A percentile compares a stretch with the other conserved stretches of the same genome.
These are phyloP conservation scores for Phytopythium ostracodes DNA, from an alignment of 352 stramenopile species.

Conservation along the genomic window DNA sequence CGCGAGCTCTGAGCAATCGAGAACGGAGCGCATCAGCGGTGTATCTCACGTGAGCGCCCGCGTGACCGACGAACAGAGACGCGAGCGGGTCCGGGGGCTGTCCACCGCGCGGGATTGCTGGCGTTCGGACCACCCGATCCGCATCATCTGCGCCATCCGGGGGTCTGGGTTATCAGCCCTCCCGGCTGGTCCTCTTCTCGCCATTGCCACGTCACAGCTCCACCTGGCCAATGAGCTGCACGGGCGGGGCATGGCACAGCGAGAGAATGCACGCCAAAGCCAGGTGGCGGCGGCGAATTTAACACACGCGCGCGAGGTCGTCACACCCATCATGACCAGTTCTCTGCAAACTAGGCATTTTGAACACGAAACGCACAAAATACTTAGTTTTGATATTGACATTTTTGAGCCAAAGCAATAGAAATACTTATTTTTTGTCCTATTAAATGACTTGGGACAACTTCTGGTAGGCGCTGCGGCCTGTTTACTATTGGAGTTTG, in stretches of 20 bases:
- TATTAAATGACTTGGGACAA: too few relatives aligned
- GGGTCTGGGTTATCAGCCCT: background rate
- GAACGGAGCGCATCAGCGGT: background rate
- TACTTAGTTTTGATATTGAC: too few relatives aligned
- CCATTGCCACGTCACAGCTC: conserved; percentile 7
- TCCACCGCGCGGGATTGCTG: background rate
- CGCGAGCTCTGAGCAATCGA: conserved; percentile 7
- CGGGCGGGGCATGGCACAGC: background rate
- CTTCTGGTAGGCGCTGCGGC: too few relatives aligned
- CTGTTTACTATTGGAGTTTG: too few relatives aligned
- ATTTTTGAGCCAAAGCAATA: too few relatives aligned
- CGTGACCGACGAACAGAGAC: background rate
- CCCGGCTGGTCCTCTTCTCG: background rate
- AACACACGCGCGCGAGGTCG: background rate
- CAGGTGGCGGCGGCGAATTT: conserved; percentile 1
- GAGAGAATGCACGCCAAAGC: background rate
- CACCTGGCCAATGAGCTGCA: background rate
- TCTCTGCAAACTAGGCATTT: too few relatives aligned
- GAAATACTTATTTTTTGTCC: too few relatives aligned
- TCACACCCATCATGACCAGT: conserved; percentile 1
- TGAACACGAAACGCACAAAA: too few relatives aligned
- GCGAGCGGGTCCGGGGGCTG: background rate
- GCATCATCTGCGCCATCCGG: background rate
- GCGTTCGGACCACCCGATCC: background rate
- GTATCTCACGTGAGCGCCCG: background rate